Conservation (phyloP, 2,329 filamentous ascomycete genomes). For the Ceratocystis alfenasii region DNA sequence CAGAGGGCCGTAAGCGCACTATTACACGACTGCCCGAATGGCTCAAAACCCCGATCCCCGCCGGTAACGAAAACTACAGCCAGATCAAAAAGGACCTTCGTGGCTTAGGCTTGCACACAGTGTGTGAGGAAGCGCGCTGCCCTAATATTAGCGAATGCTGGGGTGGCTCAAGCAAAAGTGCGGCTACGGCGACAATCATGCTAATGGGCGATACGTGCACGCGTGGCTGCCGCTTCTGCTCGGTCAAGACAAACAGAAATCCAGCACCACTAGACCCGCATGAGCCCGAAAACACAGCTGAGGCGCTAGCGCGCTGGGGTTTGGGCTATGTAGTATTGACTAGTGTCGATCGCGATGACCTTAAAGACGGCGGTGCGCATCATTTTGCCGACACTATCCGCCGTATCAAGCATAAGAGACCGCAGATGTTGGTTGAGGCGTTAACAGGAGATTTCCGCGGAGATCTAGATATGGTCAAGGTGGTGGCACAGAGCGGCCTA, state of each 20-base stretch:
- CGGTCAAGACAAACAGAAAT: constrained; percentile 73
- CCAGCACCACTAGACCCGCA: constrained; percentile 79
- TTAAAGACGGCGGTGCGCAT: constrained; percentile 72
- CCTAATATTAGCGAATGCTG: constrained; percentile 98
- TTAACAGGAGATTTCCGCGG: constrained; percentile 80
- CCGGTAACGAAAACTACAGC: constrained; percentile 70
- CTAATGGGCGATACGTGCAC: constrained; percentile 98
- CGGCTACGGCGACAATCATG: constrained; percentile 97
- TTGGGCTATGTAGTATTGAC: constrained; percentile 93
- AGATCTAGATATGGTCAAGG: constrained; percentile 70
- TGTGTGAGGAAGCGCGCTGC: constrained; percentile 94
- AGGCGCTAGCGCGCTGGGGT: constrained; percentile 85
- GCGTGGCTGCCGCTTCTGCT: constrained; percentile 90
- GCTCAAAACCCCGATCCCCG: constrained; percentile 92
- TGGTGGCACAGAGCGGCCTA: constrained; percentile 76
- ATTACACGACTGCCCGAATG: constrained; percentile 73
- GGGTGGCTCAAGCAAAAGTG: constrained; percentile 78
- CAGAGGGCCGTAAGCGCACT: constrained; percentile 49
- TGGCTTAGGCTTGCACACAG: constrained; percentile 81
- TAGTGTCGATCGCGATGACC: constrained; percentile 83
- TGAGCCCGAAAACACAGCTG: constrained; percentile 92
- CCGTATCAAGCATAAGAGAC: constrained; percentile 78
- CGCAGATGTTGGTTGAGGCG: constrained; percentile 67
- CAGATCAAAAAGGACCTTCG: constrained; percentile 89
- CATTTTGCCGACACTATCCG: constrained; percentile 92